Conservation (phyloP, 2,329 filamentous ascomycete genomes). For the Aureobasidium pullulans region DNA sequence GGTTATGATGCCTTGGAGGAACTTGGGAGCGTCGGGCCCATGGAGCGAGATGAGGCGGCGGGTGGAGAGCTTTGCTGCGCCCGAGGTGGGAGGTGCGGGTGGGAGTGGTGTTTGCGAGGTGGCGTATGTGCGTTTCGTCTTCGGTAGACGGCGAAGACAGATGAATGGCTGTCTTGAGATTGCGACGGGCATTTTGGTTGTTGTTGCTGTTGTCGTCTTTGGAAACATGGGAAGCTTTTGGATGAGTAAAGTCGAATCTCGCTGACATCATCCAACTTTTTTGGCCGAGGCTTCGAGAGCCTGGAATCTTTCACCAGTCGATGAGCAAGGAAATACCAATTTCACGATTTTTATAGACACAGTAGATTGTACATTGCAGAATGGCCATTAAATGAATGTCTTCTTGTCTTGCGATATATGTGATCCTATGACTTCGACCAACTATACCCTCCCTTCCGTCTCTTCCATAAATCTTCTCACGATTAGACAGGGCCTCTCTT, state of each 20-base stretch:
- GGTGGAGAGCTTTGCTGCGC: conserved; percentile 54
- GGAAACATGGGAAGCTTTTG: not conserved
- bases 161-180: conserved; percentile 1
- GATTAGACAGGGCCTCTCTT: conserved; percentile 4
- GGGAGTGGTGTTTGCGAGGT: conserved; percentile 20
- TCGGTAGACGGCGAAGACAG: conserved; percentile 13
- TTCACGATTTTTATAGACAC: not conserved
- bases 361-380: not conserved
- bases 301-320: not conserved
- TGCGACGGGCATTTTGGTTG: not conserved
- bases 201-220: not conserved
- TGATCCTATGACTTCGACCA: not conserved
- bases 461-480: not conserved
- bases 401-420: not conserved
- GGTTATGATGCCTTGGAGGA: conserved; percentile 82
- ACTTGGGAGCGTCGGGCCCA: conserved; percentile 72
- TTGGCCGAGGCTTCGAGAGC: not conserved
- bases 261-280: conserved; percentile 12
- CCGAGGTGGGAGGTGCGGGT: conserved; percentile 44
- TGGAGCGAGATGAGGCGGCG: conserved; percentile 72
- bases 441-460: not conserved
- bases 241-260: not conserved
- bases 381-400: not conserved
- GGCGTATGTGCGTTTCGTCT: not conserved
- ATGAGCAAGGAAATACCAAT: too few species aligned